Evolutionary conservation across 768 basidiomycete species (phyloP), one percentile per base, ranked within the genome.

Genomic region (Termitomyces sp.): DNA sequence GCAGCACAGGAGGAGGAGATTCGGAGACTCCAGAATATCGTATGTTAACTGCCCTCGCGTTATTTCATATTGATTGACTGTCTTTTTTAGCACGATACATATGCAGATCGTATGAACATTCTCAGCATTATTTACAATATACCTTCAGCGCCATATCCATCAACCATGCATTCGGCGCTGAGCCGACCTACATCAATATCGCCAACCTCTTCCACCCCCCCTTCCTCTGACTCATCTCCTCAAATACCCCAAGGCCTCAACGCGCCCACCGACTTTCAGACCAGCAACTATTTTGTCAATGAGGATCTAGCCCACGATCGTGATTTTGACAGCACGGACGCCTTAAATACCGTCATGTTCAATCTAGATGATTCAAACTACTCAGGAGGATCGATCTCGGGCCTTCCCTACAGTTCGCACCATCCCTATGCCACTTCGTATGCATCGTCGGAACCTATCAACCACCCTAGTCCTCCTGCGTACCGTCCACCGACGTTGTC

Each of bases 1-100:
- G 86, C 90, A n/a, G 92, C 93, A 23, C 90, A 93, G 69, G 88
- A 92, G 69, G 94, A 95, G 65, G 94, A 96, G 77, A 87, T 94
- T 47, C 79, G 85, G 63, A 77, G 93, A 62, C 74, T 96, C 56
- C 89, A 89, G 73, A 89, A 89, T 61, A 96, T 96, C 63, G 93
- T 93, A 73, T 76, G 92, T 68, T 37, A n/a, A 17, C 3, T n/a
- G 29, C n/a, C 31, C 48, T 57, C 32, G 59, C 51, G 32, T 46
- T n/a, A 41, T 56, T 45, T 23, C 37, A 58, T 27, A 31, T 61
- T 17, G 25, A 58, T 60, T 54, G 41, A 49, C 38, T 5, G 58
- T 57, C 7, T 21, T 44, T 43, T 40, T 51, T 69, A 95, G 93
- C 94, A 95, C 68, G 94, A 96, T 71, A 95, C 94, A 9, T 96